These are phyloP conservation scores for Eutypella sp. DNA, from an alignment of 2,329 filamentous ascomycete genomes.

Conservation along the genomic window DNA sequence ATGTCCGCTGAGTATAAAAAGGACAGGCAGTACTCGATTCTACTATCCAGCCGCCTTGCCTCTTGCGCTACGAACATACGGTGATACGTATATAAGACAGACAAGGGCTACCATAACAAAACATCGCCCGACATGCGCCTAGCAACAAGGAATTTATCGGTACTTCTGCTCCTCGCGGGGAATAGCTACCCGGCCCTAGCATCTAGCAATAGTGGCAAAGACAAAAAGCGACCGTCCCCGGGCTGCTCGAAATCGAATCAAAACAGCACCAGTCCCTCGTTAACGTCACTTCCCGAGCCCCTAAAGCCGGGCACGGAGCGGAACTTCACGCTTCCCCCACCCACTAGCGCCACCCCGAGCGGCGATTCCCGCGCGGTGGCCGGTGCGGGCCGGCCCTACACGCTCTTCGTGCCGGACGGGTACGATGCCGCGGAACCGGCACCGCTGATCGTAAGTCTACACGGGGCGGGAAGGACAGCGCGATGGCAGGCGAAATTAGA, in stretches of 20 bases:
- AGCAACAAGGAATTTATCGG: no score
- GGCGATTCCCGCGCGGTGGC: no score
- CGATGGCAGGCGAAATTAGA: conserved; percentile 14
- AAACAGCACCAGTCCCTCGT: background rate
- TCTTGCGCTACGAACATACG: no score
- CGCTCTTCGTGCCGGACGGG: conserved; percentile 11
- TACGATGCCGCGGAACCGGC: conserved; percentile 6
- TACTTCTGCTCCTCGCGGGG: no score
- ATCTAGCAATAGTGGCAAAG: no score
- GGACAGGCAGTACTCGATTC: no score
- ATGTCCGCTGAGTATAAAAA: no score
- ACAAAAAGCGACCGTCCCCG: background rate
- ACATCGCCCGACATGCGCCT: no score
- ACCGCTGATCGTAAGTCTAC: conserved; percentile 13
- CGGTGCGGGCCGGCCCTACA: conserved; percentile 12
- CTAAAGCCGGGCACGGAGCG: background rate
- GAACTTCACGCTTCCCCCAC: conserved; percentile 2
- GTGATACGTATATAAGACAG: no score
- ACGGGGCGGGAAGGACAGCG: conserved; percentile 12
- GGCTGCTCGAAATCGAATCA: background rate
- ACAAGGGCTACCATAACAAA: no score
- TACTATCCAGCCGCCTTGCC: no score
- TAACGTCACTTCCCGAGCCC: background rate
- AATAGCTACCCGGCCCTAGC: no score
- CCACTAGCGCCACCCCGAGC: conserved; percentile 1